phyloP scores from a whole-genome alignment of 2,329 filamentous ascomycete genomes.

The Geosmithia morbida region DNA sequence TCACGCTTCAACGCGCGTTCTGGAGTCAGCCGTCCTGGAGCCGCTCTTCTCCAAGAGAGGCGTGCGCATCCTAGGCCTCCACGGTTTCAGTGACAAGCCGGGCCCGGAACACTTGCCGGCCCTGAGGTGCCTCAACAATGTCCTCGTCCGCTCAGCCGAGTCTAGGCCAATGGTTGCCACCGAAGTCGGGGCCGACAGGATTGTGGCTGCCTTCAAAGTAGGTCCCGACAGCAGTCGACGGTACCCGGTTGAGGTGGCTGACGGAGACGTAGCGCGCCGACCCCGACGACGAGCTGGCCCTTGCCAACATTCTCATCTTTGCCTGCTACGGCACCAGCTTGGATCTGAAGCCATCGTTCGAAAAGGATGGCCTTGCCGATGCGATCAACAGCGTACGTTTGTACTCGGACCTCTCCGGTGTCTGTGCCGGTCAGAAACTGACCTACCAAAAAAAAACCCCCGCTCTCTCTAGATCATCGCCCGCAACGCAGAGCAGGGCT shows the following conservation, averaged over 20 bases:
- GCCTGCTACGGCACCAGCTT: slow-evolving; percentile 2
- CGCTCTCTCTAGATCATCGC: slow-evolving; percentile 6
- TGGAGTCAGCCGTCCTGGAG: not conserved
- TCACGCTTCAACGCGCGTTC: slow-evolving; percentile 1
- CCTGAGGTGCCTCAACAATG: slow-evolving; percentile 4
- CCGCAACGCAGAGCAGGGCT: slow-evolving; percentile 5
- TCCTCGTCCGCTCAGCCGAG: slow-evolving; percentile 1
- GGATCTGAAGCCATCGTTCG: slow-evolving; percentile 4
- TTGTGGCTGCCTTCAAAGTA: slow-evolving; percentile 1
- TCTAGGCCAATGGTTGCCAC: not conserved
- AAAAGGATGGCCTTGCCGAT: slow-evolving; percentile 7
- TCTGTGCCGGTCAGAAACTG: not conserved
- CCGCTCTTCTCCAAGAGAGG: slow-evolving; percentile 2
- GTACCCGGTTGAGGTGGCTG: too few relatives aligned
- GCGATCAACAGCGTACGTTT: slow-evolving; percentile 4
- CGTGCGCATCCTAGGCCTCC: slow-evolving; percentile 1
- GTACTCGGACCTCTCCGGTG: too few relatives aligned
- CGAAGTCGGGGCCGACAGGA: slow-evolving; percentile 3
- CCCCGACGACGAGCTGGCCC: slow-evolving; percentile 3
- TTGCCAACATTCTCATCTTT: slow-evolving; percentile 4
- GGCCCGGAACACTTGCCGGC: slow-evolving; percentile 3
- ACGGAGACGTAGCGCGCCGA: slow-evolving; percentile 1
- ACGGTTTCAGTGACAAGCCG: slow-evolving; percentile 1
- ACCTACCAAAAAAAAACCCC: too few relatives aligned
- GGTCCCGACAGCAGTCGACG: not conserved